Base-by-base conservation (phyloP, 371 early-diverging fungal genomes). In the Rhizomucor miehei region DNA sequence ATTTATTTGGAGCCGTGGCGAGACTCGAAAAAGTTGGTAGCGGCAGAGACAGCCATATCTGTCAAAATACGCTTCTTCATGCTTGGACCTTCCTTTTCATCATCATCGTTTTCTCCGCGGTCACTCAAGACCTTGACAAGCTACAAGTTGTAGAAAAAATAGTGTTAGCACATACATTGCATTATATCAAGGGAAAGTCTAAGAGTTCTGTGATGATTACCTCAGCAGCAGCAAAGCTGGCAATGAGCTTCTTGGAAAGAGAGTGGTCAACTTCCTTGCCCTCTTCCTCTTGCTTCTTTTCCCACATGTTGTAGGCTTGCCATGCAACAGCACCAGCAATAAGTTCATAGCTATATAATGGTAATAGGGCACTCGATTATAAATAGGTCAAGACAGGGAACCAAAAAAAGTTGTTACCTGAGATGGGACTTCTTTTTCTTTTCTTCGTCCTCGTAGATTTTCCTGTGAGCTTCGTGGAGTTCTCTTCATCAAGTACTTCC, bases 251-350 rank as follows among this genome's bases (percentile, higher is more conserved):
- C 62, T 84, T 84, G 45, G 76, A 67, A 1, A 71, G 43, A 17
- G 65, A 60, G 54, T 77, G 76, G 34, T 57, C 61, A 44, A 65
- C 73, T 9, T 58, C 63, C 48, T 74, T 49, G 29, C 73, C 71
- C 5, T 65, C 51, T 34, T 57, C 64, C 51, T 71, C 69, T 51
- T 71, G 59, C 38, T 66, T 57, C 24, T 64, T 57, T 57, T 82
- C 81, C 57, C 69, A 70, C n/a, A 60, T 34, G 49, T 68, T 73
- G 41, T 80, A 73, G 21, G 85, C 85, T 25, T 78, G 77, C 37
- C 75, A 81, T n/a, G 78, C 82, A 41, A 77, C 85, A 24, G 85
- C 85, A 44, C 80, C 85, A 34, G 80, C 85, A 49, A 84, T 67
- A 23, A 84, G 49, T 55, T 84, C 78, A 44, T 81, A 79, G 46